Evolutionary conservation across 2,329 filamentous ascomycete species (phyloP).

Genomic region (Scorias spongiosa): DNA sequence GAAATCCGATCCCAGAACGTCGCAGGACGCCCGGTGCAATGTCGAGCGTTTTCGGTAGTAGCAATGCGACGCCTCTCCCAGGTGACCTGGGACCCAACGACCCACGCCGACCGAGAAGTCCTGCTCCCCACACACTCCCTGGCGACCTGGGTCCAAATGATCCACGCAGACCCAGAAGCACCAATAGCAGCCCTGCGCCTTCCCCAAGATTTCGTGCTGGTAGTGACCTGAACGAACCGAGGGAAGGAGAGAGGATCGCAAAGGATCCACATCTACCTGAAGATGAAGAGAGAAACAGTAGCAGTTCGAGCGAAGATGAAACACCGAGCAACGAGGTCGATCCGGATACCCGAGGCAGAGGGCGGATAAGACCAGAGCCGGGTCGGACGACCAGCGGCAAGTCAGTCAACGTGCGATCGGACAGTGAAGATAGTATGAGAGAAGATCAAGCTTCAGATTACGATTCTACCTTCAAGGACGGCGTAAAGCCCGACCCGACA

Average conservation of each 20-base stretch:
- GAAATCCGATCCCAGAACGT: conserved; percentile 15
- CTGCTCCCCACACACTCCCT: conserved; percentile 13
- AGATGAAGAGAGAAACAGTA: conserved; percentile 6
- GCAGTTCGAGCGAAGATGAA: conserved; percentile 16
- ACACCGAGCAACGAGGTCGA: conserved; percentile 10
- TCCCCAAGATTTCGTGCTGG: conserved; percentile 11
- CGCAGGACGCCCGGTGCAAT: conserved; percentile 13
- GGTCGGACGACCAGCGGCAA: conserved; percentile 20
- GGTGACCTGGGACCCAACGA: conserved; percentile 19
- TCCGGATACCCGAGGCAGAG: conserved; percentile 15
- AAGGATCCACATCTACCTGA: conserved; percentile 12
- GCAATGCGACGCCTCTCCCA: conserved; percentile 16
- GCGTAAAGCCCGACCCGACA: conserved; percentile 18
- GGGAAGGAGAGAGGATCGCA: conserved; percentile 10
- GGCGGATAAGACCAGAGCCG: conserved; percentile 19
- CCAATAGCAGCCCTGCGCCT: conserved; percentile 14
- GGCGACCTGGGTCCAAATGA: conserved; percentile 20
- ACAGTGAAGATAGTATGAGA: conserved; percentile 5
- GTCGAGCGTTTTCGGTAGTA: conserved; percentile 14
- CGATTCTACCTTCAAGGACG: conserved; percentile 7
- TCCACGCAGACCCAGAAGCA: conserved; percentile 12
- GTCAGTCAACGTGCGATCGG: conserved; percentile 9
- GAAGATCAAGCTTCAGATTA: conserved; percentile 16
- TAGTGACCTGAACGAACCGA: conserved; percentile 9
- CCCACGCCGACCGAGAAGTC: conserved; percentile 9